phyloP scores from a whole-genome alignment of 495 filamentous ascomycete genomes.

The Penicillium ochrochloron region DNA sequence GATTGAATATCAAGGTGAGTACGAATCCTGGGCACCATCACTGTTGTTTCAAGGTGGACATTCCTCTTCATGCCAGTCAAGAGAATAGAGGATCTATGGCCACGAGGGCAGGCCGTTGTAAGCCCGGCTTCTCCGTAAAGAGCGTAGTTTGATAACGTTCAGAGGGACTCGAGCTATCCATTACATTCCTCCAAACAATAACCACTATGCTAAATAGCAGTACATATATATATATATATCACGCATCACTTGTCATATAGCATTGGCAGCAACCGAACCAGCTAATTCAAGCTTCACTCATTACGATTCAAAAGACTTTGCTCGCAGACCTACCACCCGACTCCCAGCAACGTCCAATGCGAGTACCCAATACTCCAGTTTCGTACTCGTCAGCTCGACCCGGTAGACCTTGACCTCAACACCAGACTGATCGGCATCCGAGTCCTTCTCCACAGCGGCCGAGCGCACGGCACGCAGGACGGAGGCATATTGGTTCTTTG shows the following conservation, averaged over 20 bases:
- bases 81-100: neutral
- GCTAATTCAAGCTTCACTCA: neutral
- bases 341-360: slow-evolving; percentile 57
- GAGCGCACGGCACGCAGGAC: slow-evolving; percentile 40
- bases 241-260: neutral
- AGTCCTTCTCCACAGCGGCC: slow-evolving; percentile 34
- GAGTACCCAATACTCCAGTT: slow-evolving; percentile 78
- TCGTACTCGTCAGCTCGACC: slow-evolving; percentile 61
- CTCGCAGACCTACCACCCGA: slow-evolving; percentile 74
- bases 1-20: neutral
- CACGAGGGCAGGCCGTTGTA: neutral
- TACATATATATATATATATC: slow-evolving; percentile 9
- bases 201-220: neutral
- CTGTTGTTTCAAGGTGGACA: neutral
- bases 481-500: slow-evolving; percentile 41
- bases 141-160: neutral
- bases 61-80: neutral
- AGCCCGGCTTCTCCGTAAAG: slow-evolving; percentile 15
- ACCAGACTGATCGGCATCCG: slow-evolving; percentile 38
- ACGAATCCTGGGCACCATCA: neutral
- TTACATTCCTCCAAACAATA: slow-evolving; percentile 6
- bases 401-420: slow-evolving; percentile 78
- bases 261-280: neutral
- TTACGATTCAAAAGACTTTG: slow-evolving; percentile 73
- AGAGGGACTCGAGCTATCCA: neutral